A percentile compares a stretch with the other conserved stretches of the same genome.
These are phyloP conservation scores for Macrolepiota dolichaula DNA, from an alignment of 768 basidiomycete genomes.

Conservation along the genomic window DNA sequence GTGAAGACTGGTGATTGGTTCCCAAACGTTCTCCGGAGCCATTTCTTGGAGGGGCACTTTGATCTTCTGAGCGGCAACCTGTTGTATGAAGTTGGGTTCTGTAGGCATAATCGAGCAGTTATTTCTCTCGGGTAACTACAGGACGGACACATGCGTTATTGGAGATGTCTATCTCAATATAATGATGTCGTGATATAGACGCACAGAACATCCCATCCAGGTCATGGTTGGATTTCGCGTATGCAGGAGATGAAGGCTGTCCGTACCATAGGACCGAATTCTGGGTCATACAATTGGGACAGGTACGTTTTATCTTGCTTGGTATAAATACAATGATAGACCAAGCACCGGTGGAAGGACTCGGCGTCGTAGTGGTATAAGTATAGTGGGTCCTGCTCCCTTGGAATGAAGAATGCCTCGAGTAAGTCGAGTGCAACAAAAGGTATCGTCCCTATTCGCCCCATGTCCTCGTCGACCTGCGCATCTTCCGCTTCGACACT, in stretches of 20 bases:
- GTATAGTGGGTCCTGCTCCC: not conserved
- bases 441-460: not conserved
- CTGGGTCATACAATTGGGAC: not conserved
- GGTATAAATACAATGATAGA: not conserved
- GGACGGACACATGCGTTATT: too few species aligned
- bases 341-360: not conserved
- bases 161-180: too few species aligned
- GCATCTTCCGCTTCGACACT: too few species aligned
- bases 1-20: too few species aligned
- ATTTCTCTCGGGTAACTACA: too few species aligned
- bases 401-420: not conserved
- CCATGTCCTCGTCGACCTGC: not conserved
- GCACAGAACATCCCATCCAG: too few species aligned
- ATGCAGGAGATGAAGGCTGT: not conserved
- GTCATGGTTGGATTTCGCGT: not conserved
- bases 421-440: not conserved
- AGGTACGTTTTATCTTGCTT: not conserved
- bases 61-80: too few species aligned
- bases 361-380: not conserved
- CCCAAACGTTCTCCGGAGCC: too few species aligned
- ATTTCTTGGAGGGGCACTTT: too few species aligned
- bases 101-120: too few species aligned
- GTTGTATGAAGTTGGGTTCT: too few species aligned
- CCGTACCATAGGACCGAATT: not conserved
- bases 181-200: too few species aligned